Percentiles rank a stretch among this genome's conserved stretches.
These are phyloP conservation scores for Alternaria solani DNA, from an alignment of 2,329 filamentous ascomycete genomes.

Conservation along the genomic window DNA sequence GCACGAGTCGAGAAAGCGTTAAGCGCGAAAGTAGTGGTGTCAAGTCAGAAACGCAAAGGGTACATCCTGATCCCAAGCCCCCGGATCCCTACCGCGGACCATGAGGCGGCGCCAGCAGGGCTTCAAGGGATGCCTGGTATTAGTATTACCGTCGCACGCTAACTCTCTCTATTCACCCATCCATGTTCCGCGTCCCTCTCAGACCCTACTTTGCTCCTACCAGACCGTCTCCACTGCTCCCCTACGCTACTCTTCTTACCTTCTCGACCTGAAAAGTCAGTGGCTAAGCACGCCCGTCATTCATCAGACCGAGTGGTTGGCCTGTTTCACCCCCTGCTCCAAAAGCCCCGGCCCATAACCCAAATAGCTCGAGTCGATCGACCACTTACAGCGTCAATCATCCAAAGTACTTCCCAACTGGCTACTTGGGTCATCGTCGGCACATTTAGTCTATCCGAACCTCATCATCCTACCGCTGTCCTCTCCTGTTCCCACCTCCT, in stretches of 20 bases:
- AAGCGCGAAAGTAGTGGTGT: constrained; percentile 41
- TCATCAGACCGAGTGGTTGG: constrained; percentile 47
- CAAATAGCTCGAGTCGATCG: constrained; percentile 49
- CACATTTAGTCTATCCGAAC: constrained; percentile 45
- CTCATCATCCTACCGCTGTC: constrained; percentile 38
- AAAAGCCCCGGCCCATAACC: constrained; percentile 40
- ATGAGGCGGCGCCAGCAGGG: constrained; percentile 39
- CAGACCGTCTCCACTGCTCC: constrained; percentile 40
- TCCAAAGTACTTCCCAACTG: constrained; percentile 44
- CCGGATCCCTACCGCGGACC: constrained; percentile 47
- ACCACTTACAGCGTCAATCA: constrained; percentile 48
- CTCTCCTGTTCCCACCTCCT: constrained; percentile 34
- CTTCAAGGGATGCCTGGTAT: constrained; percentile 43
- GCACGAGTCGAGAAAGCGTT: constrained; percentile 44
- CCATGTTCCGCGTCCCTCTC: constrained; percentile 42
- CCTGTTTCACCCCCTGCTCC: constrained; percentile 49
- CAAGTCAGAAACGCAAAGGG: constrained; percentile 43
- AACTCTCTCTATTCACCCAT: constrained; percentile 43
- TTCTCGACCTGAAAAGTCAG: constrained; percentile 39
- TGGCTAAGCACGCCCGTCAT: constrained; percentile 48
- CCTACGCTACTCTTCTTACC: constrained; percentile 39
- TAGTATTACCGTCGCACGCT: constrained; percentile 45
- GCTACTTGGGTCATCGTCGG: constrained; percentile 42
- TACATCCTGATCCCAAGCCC: constrained; percentile 43
- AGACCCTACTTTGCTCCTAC: constrained; percentile 44